Base-by-base conservation (phyloP, 2,329 filamentous ascomycete species). In the Colletotrichum godetiae region DNA sequence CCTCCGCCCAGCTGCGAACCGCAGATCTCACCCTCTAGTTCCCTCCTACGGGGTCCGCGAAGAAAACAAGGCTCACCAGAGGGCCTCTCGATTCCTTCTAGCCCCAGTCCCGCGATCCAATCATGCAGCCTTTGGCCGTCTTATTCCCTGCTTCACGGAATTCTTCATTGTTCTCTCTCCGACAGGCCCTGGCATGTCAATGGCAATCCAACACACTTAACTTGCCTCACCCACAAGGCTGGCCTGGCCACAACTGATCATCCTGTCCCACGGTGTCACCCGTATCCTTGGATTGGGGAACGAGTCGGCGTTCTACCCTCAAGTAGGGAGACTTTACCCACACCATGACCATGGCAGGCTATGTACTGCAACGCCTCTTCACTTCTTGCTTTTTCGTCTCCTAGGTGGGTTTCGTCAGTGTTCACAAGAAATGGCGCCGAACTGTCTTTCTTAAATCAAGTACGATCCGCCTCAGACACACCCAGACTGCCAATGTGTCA, bases 51-150 rank as follows among this genome's bases (percentile, higher is more conserved):
- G 55, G 24, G 42, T 42, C 61, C 52, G 24, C 61, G 68, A 60
- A 56, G 56, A 61, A 61, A 61, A 52, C 49, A 53, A 67, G 68
- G 68, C 67, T 63, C 59, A 35, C 60, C 24, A 35, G 59, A 19
- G 4, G 35, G 24, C 19, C 24, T 37, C 61, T 35, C 31, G 31
- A 29, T 27, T 35, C 4, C 11, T 37, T 55, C 29, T 33, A 12
- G 31, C 12, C 52, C 31, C 13, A 42, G 33, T 27, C 24, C 27
- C 31, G 13, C 24, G 55, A 56, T 11, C 60, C 60, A 66, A 66
- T 65, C 24, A 60, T 46, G 42, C 24, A 33, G 31, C 4, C 29
- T 31, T 53, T 53, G 56, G 63, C 46, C 19, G 46, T 61, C 10
- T 46, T 46, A 42, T 63, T 37, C 65, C 65, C 52, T 68, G 65